Conservation (phyloP, 2,329 filamentous ascomycete genomes). For the Fusarium nurragi region DNA sequence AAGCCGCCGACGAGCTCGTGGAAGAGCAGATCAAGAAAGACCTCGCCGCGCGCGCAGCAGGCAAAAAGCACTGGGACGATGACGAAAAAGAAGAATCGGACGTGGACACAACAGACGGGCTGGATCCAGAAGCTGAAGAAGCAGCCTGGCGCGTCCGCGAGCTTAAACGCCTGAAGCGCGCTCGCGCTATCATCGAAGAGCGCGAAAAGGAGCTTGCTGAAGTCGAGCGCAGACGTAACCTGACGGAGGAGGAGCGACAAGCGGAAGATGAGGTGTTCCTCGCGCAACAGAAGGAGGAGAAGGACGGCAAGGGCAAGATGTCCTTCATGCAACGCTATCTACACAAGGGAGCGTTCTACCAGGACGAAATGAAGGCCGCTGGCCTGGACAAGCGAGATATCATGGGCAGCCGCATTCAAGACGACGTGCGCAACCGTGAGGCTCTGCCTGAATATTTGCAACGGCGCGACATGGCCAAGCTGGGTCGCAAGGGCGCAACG, state of each 20-base stretch:
- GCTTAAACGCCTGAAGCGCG: slow-evolving; percentile 85
- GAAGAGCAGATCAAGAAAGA: slow-evolving; percentile 90
- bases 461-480: slow-evolving; percentile 89
- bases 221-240: slow-evolving; percentile 84
- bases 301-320: slow-evolving; percentile 81
- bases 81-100: slow-evolving; percentile 75
- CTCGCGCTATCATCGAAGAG: slow-evolving; percentile 83
- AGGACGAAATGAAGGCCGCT: slow-evolving; percentile 78
- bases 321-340: slow-evolving; percentile 95
- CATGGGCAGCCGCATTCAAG: slow-evolving; percentile 83
- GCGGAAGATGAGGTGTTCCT: slow-evolving; percentile 85
- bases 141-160: slow-evolving; percentile 96
- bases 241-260: slow-evolving; percentile 85
- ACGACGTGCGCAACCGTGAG: slow-evolving; percentile 85
- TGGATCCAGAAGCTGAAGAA: slow-evolving; percentile 87
- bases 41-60: slow-evolving; percentile 75
- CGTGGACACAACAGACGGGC: slow-evolving; percentile 87
- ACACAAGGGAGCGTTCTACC: slow-evolving; percentile 96
- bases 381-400: slow-evolving; percentile 83
- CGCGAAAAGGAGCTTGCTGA: slow-evolving; percentile 88
- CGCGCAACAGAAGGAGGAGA: slow-evolving; percentile 81
- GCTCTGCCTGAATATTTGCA: slow-evolving; percentile 91
- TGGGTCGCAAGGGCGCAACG: slow-evolving; percentile 90
- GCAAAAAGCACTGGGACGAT: slow-evolving; percentile 89
- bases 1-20: slow-evolving; percentile 80